Evolutionary conservation across 2,329 filamentous ascomycete genomes (phyloP).

Genomic region (Cercospora sesami): DNA sequence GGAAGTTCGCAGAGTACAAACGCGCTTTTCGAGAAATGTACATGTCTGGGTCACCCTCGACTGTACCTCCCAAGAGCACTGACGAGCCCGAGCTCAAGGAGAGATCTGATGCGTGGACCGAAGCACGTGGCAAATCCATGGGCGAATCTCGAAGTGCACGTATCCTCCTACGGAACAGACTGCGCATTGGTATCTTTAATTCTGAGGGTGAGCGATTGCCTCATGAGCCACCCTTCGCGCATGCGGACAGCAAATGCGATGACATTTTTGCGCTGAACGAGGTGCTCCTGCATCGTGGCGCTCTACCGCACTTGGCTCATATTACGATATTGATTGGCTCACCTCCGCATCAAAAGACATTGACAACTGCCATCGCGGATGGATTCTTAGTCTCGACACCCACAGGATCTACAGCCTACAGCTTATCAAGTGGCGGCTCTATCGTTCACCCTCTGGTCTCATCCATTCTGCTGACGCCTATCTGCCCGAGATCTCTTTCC

Average conservation of each 20-base stretch:
- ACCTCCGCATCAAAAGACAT: conserved; percentile 62
- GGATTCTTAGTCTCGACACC: conserved; percentile 93
- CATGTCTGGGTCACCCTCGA: conserved; percentile 65
- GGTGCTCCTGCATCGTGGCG: conserved; percentile 87
- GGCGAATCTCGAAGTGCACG: conserved; percentile 72
- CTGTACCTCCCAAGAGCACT: conserved; percentile 25
- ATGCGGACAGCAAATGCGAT: conserved; percentile 38
- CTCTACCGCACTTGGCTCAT: conserved; percentile 84
- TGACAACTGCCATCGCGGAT: conserved; percentile 93
- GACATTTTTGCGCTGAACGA: conserved; percentile 83
- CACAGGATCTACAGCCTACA: conserved; percentile 94
- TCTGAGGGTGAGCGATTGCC: conserved; percentile 58
- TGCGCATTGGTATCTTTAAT: conserved; percentile 83
- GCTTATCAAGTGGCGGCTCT: conserved; percentile 83
- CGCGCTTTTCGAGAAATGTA: conserved; percentile 89
- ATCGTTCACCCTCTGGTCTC: conserved; percentile 94
- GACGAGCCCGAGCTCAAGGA: conserved; percentile 26
- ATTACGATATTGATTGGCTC: conserved; percentile 84
- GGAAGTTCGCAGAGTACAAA: conserved; percentile 93
- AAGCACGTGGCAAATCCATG: conserved; percentile 76
- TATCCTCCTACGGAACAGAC: conserved; percentile 79
- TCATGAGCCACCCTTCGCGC: conserved; percentile 37
- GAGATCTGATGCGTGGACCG: conserved; percentile 61
- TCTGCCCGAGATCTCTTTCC: conserved; percentile 86
- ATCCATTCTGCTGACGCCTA: conserved; percentile 85